These are phyloP conservation scores for Parastagonospora avenae DNA, from an alignment of 2,329 filamentous ascomycete species.

Conservation along the genomic window DNA sequence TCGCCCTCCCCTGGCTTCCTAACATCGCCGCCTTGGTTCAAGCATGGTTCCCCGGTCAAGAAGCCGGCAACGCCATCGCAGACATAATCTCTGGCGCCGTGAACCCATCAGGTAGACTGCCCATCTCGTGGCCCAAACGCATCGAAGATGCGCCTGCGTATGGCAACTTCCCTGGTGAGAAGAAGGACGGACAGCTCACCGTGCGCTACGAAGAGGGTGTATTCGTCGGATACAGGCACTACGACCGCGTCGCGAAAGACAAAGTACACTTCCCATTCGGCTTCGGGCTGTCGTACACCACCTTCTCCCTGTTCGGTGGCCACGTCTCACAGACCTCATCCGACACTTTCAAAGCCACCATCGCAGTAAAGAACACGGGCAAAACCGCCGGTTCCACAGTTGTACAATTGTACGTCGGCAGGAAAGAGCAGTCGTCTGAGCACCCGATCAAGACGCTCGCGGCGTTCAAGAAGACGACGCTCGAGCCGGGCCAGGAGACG, in stretches of 20 bases:
- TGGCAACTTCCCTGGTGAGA: slow-evolving; percentile 47
- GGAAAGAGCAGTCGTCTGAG: slow-evolving; percentile 35
- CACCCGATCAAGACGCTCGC: slow-evolving; percentile 71
- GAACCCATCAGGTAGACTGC: slow-evolving; percentile 48
- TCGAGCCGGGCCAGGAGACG: slow-evolving; percentile 64
- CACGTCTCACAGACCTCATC: slow-evolving; percentile 66
- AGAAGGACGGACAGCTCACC: slow-evolving; percentile 63
- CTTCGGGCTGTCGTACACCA: slow-evolving; percentile 47
- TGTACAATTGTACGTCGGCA: slow-evolving; percentile 65
- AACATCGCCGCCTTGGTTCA: slow-evolving; percentile 46
- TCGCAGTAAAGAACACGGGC: slow-evolving; percentile 60
- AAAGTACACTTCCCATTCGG: slow-evolving; percentile 52
- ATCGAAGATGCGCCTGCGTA: slow-evolving; percentile 45
- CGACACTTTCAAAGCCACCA: slow-evolving; percentile 33
- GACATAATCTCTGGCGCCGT: slow-evolving; percentile 48
- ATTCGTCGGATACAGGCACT: slow-evolving; percentile 61
- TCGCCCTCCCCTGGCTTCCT: slow-evolving; percentile 71
- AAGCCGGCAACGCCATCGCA: slow-evolving; percentile 50
- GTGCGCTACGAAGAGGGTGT: slow-evolving; percentile 60
- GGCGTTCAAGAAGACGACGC: slow-evolving; percentile 68
- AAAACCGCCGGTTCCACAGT: slow-evolving; percentile 55
- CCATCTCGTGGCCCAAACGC: slow-evolving; percentile 46
- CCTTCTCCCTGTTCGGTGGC: slow-evolving; percentile 54
- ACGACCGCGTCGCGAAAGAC: slow-evolving; percentile 64
- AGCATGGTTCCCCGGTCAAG: slow-evolving; percentile 51